Conservation (phyloP, 345 rosid species). For the Balakata baccata region DNA sequence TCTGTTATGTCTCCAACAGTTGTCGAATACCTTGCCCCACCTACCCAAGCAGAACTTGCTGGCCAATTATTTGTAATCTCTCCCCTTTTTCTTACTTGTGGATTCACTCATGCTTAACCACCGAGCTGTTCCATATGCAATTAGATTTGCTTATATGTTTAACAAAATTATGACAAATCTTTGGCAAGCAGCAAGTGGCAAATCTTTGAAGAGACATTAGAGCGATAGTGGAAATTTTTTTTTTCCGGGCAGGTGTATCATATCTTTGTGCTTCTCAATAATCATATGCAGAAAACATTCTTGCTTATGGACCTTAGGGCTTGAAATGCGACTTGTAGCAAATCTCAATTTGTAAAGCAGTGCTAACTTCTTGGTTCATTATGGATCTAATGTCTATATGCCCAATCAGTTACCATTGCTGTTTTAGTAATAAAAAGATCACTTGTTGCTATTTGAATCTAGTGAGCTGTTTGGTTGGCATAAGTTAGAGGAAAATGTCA, state of each 20-base stretch:
- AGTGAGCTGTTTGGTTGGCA: background rate
- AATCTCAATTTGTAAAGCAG: background rate
- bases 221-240: background rate
- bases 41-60: slow-evolving; percentile 33
- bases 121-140: background rate
- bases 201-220: background rate
- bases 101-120: background rate
- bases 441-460: background rate
- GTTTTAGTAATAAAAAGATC: background rate
- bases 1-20: slow-evolving; percentile 21
- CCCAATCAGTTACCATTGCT: background rate
- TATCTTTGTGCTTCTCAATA: background rate
- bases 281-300: background rate
- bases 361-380: background rate
- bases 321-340: background rate
- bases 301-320: background rate
- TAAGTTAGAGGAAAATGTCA: background rate
- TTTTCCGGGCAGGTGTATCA: background rate
- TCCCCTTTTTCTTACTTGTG: slow-evolving; percentile 10
- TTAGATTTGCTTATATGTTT: background rate
- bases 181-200: background rate
- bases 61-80: slow-evolving; percentile 38
- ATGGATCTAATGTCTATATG: background rate
- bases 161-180: background rate
- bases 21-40: slow-evolving; percentile 25